Base-by-base conservation (phyloP, 306 rosid genomes). In the Gillenia trifoliata region DNA sequence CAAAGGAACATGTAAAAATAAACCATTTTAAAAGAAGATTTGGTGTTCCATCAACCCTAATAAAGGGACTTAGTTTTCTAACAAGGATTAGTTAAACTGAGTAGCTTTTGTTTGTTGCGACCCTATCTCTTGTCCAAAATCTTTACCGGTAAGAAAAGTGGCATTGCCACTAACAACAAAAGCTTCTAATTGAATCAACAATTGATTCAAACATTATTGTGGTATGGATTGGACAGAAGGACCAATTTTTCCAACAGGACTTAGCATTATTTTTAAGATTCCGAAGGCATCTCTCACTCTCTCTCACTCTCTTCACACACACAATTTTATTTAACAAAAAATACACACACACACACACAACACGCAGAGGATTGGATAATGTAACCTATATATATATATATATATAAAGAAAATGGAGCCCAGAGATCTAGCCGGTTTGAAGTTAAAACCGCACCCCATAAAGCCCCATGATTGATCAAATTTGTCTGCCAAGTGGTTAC, bases 351-450 rank as follows among this genome's bases (percentile, higher is more conserved):
- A 45, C 6, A 34, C 9, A 34, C 38, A 5, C 40, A 36, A 36
- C 40, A 36, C 40, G 40, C 40, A 45, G 50, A 45, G 19, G 19
- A 20, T 22, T 57, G 63, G 30, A 57, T 23, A 57, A 19, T 45
- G 6, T 15, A 45, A 45, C 50, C 19, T 45, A 45, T 36, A 36
- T 6, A 69, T n/a, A n/a, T n/a, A n/a, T n/a, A n/a, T n/a, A n/a
- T n/a, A n/a, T n/a, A n/a, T 22, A n/a, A 19, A 70, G 52, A 20
- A 60, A 77, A 69, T 68, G 71, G 75, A 77, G 71, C 76, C 75
- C 75, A 61, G 30, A 77, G 64, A 77, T 61, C 50, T 60, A 61
- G 49, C 80, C 75, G 47, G 26, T 77, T 38, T 31, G 34, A 31
- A 61, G 29, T 47, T 28, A 60, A 45, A 45, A 57, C 70, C 54